Conservation (phyloP, 441 rosid genomes). For the Gossypium schwendimanii region DNA sequence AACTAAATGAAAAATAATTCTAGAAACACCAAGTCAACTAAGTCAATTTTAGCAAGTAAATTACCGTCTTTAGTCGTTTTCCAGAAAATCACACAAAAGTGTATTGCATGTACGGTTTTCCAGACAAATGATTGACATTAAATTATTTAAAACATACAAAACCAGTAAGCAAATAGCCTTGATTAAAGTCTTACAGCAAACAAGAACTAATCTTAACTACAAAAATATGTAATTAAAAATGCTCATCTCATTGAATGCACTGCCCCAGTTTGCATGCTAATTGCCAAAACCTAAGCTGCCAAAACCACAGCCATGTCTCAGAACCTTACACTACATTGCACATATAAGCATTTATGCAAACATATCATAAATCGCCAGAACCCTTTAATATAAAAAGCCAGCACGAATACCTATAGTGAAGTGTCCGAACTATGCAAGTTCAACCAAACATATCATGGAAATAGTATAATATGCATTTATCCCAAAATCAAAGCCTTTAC, state of each 20-base stretch:
- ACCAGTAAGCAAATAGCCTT: not conserved
- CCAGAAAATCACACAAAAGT: not conserved
- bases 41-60: not conserved
- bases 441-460: not conserved
- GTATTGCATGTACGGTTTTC: not conserved
- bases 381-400: not conserved
- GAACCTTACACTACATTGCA: not conserved
- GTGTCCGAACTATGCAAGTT: not conserved
- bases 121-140: not conserved
- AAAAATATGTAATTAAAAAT: not conserved
- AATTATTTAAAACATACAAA: not conserved
- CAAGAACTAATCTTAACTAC: not conserved
- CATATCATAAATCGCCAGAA: not conserved
- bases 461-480: not conserved
- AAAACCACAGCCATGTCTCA: not conserved
- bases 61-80: not conserved
- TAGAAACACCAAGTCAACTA: not conserved
- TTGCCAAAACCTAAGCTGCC: not conserved
- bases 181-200: not conserved
- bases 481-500: not conserved
- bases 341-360: not conserved
- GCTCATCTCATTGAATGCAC: not conserved
- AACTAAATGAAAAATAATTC: not conserved
- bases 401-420: not conserved
- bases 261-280: not conserved